Base-by-base conservation (phyloP, 768 basidiomycete species). In the Gloeopeniophorella convolvens region DNA sequence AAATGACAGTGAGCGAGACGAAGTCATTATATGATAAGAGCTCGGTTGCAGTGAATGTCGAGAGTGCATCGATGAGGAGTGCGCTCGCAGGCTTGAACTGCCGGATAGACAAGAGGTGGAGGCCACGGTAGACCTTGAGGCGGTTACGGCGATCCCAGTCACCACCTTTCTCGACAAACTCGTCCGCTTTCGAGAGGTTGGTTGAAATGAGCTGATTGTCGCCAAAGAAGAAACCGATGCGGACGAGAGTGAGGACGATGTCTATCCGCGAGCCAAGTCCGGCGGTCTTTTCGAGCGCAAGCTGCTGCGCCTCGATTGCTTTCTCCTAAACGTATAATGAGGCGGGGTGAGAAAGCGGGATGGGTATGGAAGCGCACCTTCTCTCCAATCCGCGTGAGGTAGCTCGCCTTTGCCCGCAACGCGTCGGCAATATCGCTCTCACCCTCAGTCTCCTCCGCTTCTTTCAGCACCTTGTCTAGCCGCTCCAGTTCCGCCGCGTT, bases 61-160 rank as follows among this genome's bases (percentile, higher is more conserved):
- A 88, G 2, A 99, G 72, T 0, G 93, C 89, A 59, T 98, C 95
- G 40, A 93, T 78, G 51, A 98, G 74, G 9, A 96, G 79, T 31
- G 84, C 82, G n/a, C 82, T 83, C 4, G 82, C 92, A 16, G 78
- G 79, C 62, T 89, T 84, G 74, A 97, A 97, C 61, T 94, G 84
- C n/a, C 95, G 85, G 54, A 89, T 85, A 26, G 89, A 86, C 27
- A 94, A 69, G 36, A 85, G 72, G 62, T 95, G 87, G 0, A 96
- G 71, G 41, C 86, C 94, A 43, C 81, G 80, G 71, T 98, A 99
- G 34, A 97, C 95, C 68, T 99, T 99, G 60, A 97, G 79, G 37
- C 95, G 80, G 67, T 97, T 99, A 32, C 93, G 80, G 46, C 95
- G 75, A 66, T 99, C 95, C 95, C 95, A 99, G 69, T 99, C 95